Base-by-base conservation (phyloP, 2,329 filamentous ascomycete genomes). In the Fusarium chlamydosporum region DNA sequence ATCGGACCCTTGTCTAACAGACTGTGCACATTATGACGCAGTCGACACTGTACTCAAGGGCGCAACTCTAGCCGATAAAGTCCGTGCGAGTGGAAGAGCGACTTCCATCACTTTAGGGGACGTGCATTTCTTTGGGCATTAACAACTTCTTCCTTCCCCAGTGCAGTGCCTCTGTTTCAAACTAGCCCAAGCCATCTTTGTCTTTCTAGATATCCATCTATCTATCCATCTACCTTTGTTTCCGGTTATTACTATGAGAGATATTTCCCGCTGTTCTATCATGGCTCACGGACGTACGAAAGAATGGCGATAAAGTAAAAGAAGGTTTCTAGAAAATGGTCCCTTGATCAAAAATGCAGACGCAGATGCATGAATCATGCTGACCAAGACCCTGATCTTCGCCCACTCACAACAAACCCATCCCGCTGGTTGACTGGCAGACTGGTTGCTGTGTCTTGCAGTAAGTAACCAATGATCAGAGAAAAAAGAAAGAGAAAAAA, bases 81-180 rank as follows among this genome's bases (percentile, higher is more conserved):
- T 68, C 66, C 66, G 66, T 68, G 66, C 65, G 56, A 29, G 29
- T 29, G 29, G 29, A 58, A n/a, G 38, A 57, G 56, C 45, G 47
- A 40, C 20, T 51, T 23, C 23, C 23, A 37, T 50, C 7, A 35
- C 46, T 48, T 52, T 12, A 29, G 18, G 56, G 66, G 65, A 62
- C 61, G 65, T 68, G 66, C 65, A 55, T 68, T 48, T 69, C 48
- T 51, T 67, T 69, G 56, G 65, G 65, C 66, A 68, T 58, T 62
- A 68, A 54, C 48, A 45, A 34, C 16, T 42, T 16, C 33, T 57
- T 56, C 38, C 52, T 53, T n/a, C n/a, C n/a, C n/a, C n/a, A n/a
- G n/a, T n/a, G n/a, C 42, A 48, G 40, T 59, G 56, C n/a, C 34
- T 61, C 53, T 72, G 75, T 76, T 76, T 76, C 75, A 72, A 70